Conservation (phyloP, 2,329 filamentous ascomycete species). For the Trichoderma koningiopsis region DNA sequence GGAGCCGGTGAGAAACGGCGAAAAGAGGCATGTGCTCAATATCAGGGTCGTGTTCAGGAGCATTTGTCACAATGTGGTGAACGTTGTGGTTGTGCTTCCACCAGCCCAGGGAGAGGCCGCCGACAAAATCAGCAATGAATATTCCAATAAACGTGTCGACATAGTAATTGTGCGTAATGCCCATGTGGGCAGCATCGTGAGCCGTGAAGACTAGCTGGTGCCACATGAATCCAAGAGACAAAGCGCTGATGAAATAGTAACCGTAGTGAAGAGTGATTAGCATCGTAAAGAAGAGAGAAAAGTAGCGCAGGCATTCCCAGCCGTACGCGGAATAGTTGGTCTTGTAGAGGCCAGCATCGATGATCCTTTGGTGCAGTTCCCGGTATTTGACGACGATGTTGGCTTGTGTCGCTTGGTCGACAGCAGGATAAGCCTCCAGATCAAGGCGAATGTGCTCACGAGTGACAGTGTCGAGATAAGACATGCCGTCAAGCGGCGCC, state of each 20-base stretch:
- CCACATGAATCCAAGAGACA: constrained; percentile 53
- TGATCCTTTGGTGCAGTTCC: constrained; percentile 55
- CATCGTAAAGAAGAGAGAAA: constrained; percentile 52
- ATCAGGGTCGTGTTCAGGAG: constrained; percentile 61
- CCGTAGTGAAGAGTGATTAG: constrained; percentile 46
- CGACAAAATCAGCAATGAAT: constrained; percentile 66
- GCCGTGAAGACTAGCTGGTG: constrained; percentile 71
- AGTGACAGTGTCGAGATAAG: constrained; percentile 73
- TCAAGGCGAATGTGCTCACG: constrained; percentile 69
- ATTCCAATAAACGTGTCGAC: constrained; percentile 62
- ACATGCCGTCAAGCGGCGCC: constrained; percentile 51
- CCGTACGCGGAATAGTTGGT: constrained; percentile 61
- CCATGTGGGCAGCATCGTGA: constrained; percentile 65
- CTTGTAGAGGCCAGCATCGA: constrained; percentile 58
- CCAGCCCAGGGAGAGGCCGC: constrained; percentile 67
- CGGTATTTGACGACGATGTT: constrained; percentile 59
- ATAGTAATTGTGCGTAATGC: constrained; percentile 62
- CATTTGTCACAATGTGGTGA: constrained; percentile 67
- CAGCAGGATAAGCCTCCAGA: constrained; percentile 72
- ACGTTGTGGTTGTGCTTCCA: constrained; percentile 72
- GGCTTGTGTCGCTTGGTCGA: constrained; percentile 52
- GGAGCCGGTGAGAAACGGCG: constrained; percentile 66
- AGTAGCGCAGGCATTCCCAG: constrained; percentile 60
- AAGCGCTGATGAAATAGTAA: constrained; percentile 61
- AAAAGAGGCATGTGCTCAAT: constrained; percentile 71